phyloP scores from a whole-genome alignment of 169 alveolate species.

The Eimeria falciformis region DNA sequence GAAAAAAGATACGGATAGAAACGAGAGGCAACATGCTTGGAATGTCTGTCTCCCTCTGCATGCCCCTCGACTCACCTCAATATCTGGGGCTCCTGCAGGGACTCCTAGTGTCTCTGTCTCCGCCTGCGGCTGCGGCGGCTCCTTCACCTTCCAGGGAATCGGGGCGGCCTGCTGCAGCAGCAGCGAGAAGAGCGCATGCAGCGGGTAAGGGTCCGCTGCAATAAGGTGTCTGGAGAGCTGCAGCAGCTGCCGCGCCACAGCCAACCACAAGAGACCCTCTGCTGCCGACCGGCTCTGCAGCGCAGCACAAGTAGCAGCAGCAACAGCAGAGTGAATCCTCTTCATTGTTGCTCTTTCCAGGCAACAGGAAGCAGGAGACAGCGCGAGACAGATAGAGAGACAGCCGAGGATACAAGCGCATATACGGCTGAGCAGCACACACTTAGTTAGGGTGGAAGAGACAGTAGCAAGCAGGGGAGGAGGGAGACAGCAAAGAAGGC shows the following conservation, averaged over 20 bases:
- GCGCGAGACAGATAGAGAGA: background rate
- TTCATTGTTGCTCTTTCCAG: too few species aligned
- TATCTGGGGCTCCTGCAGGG: background rate
- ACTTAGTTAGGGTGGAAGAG: background rate
- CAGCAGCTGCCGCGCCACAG: slow-evolving; percentile 4
- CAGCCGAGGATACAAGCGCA: background rate
- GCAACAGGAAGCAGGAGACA: background rate
- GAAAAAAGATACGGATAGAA: background rate
- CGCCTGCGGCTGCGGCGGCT: background rate
- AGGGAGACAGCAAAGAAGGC: background rate
- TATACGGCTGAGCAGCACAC: background rate
- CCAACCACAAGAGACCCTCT: background rate
- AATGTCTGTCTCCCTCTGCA: background rate
- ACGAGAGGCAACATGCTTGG: background rate
- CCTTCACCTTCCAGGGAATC: background rate
- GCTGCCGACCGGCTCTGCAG: slow-evolving; percentile 1
- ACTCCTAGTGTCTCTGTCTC: too few species aligned
- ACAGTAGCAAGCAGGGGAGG: background rate
- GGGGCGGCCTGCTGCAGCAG: background rate
- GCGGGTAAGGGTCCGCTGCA: slow-evolving; percentile 18
- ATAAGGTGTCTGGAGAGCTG: background rate
- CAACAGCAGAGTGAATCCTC: background rate
- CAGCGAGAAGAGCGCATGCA: slow-evolving; percentile 1
- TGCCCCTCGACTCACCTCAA: background rate
- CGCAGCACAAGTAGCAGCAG: slow-evolving; percentile 15